A percentile compares a stretch with the other conserved stretches of the same genome.
Evolutionary conservation across 805 yeast genomes (phyloP).

Genomic region (Kluyveromyces lactis): DNA sequence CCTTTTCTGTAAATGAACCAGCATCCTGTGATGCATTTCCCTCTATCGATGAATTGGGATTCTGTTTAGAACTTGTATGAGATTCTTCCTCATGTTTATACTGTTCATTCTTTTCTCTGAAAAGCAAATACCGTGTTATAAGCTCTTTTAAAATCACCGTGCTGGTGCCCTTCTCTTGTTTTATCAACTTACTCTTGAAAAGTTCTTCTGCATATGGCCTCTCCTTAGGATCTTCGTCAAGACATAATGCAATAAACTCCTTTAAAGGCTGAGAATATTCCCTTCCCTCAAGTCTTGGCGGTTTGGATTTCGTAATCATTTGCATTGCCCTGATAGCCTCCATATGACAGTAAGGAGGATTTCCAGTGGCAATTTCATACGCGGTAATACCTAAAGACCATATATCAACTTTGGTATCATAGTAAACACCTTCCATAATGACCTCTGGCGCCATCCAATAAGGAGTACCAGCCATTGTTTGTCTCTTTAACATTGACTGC

Average conservation of each 20-base stretch:
- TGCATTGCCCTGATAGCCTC: conserved; percentile 95
- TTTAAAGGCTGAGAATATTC: conserved; percentile 68
- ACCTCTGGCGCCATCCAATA: conserved; percentile 99
- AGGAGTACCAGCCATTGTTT: conserved; percentile 93
- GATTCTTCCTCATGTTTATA: conserved; percentile 36
- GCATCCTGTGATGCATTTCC: conserved; percentile 6
- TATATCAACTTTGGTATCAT: conserved; percentile 88
- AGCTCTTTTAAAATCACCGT: conserved; percentile 62
- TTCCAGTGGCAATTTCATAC: conserved; percentile 92
- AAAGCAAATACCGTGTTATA: conserved; percentile 59
- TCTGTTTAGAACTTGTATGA: conserved; percentile 26
- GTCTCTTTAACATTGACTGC: conserved; percentile 64
- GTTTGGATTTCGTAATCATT: conserved; percentile 83
- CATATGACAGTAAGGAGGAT: conserved; percentile 93
- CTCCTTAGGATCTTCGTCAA: conserved; percentile 89
- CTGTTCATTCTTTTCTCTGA: conserved; percentile 61
- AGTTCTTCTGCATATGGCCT: conserved; percentile 84
- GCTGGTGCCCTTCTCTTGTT: conserved; percentile 49
- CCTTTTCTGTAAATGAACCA: conserved; percentile 5
- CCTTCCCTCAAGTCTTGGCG: conserved; percentile 90
- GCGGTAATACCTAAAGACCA: conserved; percentile 96
- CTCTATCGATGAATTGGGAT: conserved; percentile 4
- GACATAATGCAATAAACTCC: conserved; percentile 82
- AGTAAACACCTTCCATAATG: conserved; percentile 78
- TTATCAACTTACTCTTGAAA: conserved; percentile 64